These are phyloP conservation scores for Trichoderma lentiforme DNA, from an alignment of 2,329 filamentous ascomycete species.

Conservation along the genomic window DNA sequence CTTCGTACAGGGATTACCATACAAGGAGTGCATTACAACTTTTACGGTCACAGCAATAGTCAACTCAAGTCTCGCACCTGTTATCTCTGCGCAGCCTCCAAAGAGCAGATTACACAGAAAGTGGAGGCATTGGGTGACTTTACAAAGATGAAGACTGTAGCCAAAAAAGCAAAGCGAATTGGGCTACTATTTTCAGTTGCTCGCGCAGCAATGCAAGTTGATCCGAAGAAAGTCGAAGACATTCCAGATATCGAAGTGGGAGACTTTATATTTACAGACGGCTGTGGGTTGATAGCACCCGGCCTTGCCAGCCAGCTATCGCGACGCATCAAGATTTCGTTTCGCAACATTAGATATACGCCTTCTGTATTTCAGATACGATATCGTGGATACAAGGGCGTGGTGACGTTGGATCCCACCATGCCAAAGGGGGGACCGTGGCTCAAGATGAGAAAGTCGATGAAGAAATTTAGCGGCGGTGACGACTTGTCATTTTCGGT, in stretches of 20 bases:
- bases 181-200: conserved; percentile 40
- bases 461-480: conserved; percentile 41
- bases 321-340: conserved; percentile 32
- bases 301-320: conserved; percentile 33
- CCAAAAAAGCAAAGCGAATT: conserved; percentile 42
- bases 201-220: conserved; percentile 30
- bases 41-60: conserved; percentile 43
- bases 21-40: conserved; percentile 37
- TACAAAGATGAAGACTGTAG: conserved; percentile 40
- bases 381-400: conserved; percentile 43
- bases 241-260: conserved; percentile 36
- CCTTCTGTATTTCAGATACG: conserved; percentile 42
- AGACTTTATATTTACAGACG: conserved; percentile 42
- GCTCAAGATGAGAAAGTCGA: conserved; percentile 34
- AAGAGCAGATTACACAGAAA: conserved; percentile 31
- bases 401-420: conserved; percentile 36
- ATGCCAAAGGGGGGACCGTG: conserved; percentile 22
- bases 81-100: conserved; percentile 35
- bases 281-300: conserved; percentile 38
- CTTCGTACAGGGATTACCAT: conserved; percentile 34
- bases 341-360: conserved; percentile 35
- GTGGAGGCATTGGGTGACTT: conserved; percentile 39
- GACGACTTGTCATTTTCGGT: conserved; percentile 37
- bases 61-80: conserved; percentile 42
- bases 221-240: conserved; percentile 36